Conservation (phyloP, 345 rosid species). For the Ricinus communis region DNA sequence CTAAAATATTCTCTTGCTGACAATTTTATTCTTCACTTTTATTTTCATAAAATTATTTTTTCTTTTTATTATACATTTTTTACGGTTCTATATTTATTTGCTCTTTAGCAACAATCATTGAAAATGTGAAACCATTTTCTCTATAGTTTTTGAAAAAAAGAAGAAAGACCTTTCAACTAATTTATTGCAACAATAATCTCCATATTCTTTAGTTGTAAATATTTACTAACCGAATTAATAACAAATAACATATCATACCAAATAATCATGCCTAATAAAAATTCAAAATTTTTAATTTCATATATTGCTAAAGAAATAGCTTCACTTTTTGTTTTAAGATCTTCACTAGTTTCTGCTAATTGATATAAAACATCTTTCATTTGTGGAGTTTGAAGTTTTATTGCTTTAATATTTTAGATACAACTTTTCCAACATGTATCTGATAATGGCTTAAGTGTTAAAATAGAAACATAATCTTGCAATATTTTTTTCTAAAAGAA, state of each 20-base stretch:
- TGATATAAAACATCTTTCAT: neutral
- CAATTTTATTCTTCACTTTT: too few relatives aligned
- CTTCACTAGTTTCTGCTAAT: neutral
- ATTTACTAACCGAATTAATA: too few relatives aligned
- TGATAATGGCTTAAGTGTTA: neutral
- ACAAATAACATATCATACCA: too few relatives aligned
- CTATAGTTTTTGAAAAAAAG: neutral
- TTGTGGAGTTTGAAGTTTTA: neutral
- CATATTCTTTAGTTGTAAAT: too few relatives aligned
- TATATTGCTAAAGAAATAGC: neutral
- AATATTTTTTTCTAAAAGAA: neutral
- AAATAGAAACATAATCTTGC: neutral
- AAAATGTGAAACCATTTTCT: too few relatives aligned
- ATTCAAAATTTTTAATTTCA: neutral
- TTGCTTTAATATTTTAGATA: neutral
- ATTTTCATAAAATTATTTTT: too few relatives aligned
- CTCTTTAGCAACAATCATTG: too few relatives aligned
- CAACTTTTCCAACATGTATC: neutral
- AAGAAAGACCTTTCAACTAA: too few relatives aligned
- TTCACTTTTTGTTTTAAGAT: neutral
- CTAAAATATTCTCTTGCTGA: too few relatives aligned
- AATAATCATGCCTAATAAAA: neutral
- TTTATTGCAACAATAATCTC: too few relatives aligned
- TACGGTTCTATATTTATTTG: too few relatives aligned
- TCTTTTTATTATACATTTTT: too few relatives aligned